Evolutionary conservation across 345 rosid genomes (phyloP).

Genomic region (Populus euphratica): DNA sequence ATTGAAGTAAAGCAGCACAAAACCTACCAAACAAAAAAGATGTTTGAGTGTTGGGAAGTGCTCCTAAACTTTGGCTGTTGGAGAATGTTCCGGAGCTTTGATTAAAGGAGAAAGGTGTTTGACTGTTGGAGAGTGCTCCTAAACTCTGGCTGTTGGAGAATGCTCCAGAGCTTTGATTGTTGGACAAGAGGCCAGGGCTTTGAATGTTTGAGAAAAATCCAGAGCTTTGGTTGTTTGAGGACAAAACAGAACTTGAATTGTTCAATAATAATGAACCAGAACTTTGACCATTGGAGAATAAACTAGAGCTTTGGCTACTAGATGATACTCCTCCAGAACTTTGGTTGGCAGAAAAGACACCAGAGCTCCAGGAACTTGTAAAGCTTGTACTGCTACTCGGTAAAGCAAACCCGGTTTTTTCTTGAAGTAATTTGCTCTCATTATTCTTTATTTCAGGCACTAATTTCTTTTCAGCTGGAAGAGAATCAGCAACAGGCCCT

Average conservation of each 20-base stretch:
- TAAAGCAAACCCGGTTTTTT: constrained; percentile 34
- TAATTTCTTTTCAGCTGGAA: constrained; percentile 37
- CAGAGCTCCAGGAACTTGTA: constrained; percentile 29
- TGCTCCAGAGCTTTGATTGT: constrained; percentile 7
- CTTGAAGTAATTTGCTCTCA: constrained; percentile 32
- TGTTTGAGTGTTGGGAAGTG: constrained; percentile 16
- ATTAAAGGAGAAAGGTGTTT: constrained; percentile 7
- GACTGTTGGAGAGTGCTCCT: constrained; percentile 7
- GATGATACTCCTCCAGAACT: constrained; percentile 21
- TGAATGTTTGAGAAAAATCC: constrained; percentile 12
- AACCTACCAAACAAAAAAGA: constrained; percentile 45
- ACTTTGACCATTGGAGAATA: constrained; percentile 13
- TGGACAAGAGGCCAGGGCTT: background rate
- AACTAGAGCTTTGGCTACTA: constrained; percentile 13
- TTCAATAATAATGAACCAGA: constrained; percentile 8
- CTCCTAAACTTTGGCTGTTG: constrained; percentile 13
- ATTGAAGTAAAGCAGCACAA: constrained; percentile 4
- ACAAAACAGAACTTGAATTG: constrained; percentile 16
- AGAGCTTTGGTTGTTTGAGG: constrained; percentile 20
- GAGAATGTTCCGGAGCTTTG: constrained; percentile 11
- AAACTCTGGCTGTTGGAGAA: constrained; percentile 15
- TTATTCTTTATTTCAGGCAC: constrained; percentile 42
- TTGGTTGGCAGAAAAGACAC: constrained; percentile 26
- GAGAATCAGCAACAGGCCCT: constrained; percentile 45
- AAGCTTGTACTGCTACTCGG: constrained; percentile 21